phyloP scores from a whole-genome alignment of 768 basidiomycete genomes.

The Suillus bovinus region DNA sequence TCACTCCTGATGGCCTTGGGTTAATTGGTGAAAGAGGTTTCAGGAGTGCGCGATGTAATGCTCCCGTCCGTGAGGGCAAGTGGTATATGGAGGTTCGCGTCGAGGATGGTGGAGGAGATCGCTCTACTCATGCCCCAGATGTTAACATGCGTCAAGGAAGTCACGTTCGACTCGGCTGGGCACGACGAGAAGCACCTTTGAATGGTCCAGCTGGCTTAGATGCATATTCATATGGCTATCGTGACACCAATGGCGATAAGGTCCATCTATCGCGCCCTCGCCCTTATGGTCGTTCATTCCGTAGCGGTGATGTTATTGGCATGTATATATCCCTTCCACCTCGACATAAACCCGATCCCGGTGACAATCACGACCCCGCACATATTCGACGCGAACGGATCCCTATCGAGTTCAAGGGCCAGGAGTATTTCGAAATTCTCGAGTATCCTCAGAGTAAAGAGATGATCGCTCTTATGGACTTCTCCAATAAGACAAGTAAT shows the following conservation, averaged over 20 bases:
- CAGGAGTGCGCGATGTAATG: slow-evolving; percentile 86
- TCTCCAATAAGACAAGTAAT: slow-evolving; percentile 57
- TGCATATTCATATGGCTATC: slow-evolving; percentile 88
- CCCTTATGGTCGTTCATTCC: slow-evolving; percentile 73
- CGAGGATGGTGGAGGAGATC: slow-evolving; percentile 69
- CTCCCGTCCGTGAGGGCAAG: slow-evolving; percentile 82
- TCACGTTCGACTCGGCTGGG: slow-evolving; percentile 92
- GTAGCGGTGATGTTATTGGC: slow-evolving; percentile 86
- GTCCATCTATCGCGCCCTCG: slow-evolving; percentile 80
- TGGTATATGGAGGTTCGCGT: slow-evolving; percentile 96
- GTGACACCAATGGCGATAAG: slow-evolving; percentile 93
- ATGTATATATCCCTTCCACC: slow-evolving; percentile 91
- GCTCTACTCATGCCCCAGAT: slow-evolving; percentile 39
- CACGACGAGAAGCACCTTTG: slow-evolving; percentile 86
- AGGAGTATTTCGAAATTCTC: slow-evolving; percentile 92
- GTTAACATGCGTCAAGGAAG: slow-evolving; percentile 60
- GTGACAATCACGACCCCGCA: slow-evolving; percentile 78
- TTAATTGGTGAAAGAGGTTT: slow-evolving; percentile 87
- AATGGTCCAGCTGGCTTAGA: slow-evolving; percentile 93
- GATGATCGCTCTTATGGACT: slow-evolving; percentile 88
- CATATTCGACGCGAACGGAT: slow-evolving; percentile 87
- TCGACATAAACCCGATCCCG: slow-evolving; percentile 52
- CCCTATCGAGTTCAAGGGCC: slow-evolving; percentile 94
- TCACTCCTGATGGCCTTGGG: slow-evolving; percentile 75
- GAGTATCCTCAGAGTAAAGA: slow-evolving; percentile 91